Evolutionary conservation across 768 basidiomycete genomes (phyloP).

Genomic region (Termitomyces sp.): DNA sequence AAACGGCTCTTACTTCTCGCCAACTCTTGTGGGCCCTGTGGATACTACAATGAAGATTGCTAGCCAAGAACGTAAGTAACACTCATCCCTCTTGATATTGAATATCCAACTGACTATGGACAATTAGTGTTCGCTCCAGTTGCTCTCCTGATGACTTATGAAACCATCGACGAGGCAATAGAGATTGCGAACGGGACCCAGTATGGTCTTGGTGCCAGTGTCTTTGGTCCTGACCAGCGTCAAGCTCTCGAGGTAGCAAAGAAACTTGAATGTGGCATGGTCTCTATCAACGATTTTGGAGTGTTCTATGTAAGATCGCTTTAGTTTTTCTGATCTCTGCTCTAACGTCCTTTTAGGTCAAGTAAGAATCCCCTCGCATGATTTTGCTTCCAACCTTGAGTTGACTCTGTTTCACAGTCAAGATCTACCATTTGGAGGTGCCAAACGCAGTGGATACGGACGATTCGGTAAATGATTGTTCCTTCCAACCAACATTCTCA

Average conservation of each 20-base stretch:
- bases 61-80: constrained; percentile 66
- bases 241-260: constrained; percentile 79
- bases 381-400: neutral
- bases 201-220: constrained; percentile 91
- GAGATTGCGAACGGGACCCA: constrained; percentile 83
- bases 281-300: constrained; percentile 92
- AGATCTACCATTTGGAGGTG: constrained; percentile 93
- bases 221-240: constrained; percentile 85
- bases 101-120: neutral
- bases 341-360: constrained; percentile 43
- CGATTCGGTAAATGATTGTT: constrained; percentile 65
- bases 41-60: constrained; percentile 70
- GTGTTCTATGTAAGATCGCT: constrained; percentile 67
- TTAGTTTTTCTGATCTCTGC: neutral
- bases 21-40: constrained; percentile 85
- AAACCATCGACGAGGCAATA: constrained; percentile 80
- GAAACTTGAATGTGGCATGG: constrained; percentile 91
- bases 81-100: neutral
- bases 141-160: constrained; percentile 82
- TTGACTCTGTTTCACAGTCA: constrained; percentile 41
- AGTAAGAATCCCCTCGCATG: constrained; percentile 38
- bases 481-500: constrained; percentile 4
- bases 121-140: constrained; percentile 86
- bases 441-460: constrained; percentile 89
- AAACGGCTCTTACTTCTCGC: constrained; percentile 79